These are phyloP conservation scores for Pseudogymnoascus sp. DNA, from an alignment of 2,329 filamentous ascomycete species.

Conservation along the genomic window DNA sequence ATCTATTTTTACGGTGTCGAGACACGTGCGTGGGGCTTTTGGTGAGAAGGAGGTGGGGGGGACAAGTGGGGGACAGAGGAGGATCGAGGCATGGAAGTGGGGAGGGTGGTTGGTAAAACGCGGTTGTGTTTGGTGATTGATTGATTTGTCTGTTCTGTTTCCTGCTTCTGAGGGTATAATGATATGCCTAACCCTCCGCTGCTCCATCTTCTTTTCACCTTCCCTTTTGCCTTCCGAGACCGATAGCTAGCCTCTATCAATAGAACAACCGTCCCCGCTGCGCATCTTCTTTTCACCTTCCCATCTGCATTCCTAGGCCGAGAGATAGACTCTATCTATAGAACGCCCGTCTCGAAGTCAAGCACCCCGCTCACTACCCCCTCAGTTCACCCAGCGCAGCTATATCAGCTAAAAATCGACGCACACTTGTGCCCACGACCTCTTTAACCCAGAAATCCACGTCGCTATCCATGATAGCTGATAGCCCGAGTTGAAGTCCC, in stretches of 20 bases:
- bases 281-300: background rate
- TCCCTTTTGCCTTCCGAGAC: background rate
- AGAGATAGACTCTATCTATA: background rate
- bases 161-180: background rate
- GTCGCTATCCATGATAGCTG: slow-evolving; percentile 47
- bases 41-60: background rate
- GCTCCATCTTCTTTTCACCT: background rate
- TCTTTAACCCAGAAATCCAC: slow-evolving; percentile 45
- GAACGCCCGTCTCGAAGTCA: background rate
- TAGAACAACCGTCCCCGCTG: background rate
- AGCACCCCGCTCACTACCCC: background rate
- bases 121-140: background rate
- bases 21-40: background rate
- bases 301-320: background rate
- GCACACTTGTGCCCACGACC: slow-evolving; percentile 44
- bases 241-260: background rate
- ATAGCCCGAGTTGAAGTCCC: slow-evolving; percentile 47
- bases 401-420: slow-evolving; percentile 48
- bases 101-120: background rate
- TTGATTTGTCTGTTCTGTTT: background rate
- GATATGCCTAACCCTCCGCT: background rate
- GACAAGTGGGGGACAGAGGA: background rate
- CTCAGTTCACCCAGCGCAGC: slow-evolving; percentile 38
- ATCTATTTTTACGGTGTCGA: background rate
- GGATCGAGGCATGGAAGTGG: background rate